These are phyloP conservation scores for Oryza glaberrima DNA, from an alignment of 176 grass and related monocot genomes.

Conservation along the genomic window DNA sequence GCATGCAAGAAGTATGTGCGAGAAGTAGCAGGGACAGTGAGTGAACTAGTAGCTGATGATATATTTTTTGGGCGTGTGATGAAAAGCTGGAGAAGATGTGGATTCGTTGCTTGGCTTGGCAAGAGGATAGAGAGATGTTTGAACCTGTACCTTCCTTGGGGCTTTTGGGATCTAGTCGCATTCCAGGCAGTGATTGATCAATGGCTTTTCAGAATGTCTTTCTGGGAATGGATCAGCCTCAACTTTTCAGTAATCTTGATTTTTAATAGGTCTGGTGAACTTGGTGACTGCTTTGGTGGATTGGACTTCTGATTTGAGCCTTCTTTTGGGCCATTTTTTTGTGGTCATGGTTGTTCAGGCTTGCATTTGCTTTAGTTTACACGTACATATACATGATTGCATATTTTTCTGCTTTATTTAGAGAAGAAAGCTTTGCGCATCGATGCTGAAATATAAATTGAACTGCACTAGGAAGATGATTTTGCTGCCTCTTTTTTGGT, in stretches of 20 bases:
- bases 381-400: conserved; percentile 7
- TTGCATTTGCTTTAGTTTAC: conserved; percentile 2
- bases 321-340: conserved; percentile 14
- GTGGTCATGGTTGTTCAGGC: conserved; percentile 34
- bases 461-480: not conserved
- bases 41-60: not conserved
- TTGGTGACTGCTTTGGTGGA: conserved; percentile 17
- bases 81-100: not conserved
- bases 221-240: conserved; percentile 3
- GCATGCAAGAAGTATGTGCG: not conserved
- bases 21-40: not conserved
- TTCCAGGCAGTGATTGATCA: conserved; percentile 39
- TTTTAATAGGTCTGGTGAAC: conserved; percentile 7
- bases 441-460: not conserved
- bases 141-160: conserved; percentile 51
- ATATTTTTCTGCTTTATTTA: not conserved
- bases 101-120: conserved; percentile 47
- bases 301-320: conserved; percentile 8
- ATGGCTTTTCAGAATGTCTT: conserved; percentile 13
- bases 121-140: conserved; percentile 6
- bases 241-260: not conserved
- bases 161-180: conserved; percentile 16
- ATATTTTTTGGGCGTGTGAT: not conserved
- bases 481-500: not conserved
- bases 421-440: not conserved